Base-by-base conservation (phyloP, 1,139 yeast genomes). In the Yamadazyma sp. region DNA sequence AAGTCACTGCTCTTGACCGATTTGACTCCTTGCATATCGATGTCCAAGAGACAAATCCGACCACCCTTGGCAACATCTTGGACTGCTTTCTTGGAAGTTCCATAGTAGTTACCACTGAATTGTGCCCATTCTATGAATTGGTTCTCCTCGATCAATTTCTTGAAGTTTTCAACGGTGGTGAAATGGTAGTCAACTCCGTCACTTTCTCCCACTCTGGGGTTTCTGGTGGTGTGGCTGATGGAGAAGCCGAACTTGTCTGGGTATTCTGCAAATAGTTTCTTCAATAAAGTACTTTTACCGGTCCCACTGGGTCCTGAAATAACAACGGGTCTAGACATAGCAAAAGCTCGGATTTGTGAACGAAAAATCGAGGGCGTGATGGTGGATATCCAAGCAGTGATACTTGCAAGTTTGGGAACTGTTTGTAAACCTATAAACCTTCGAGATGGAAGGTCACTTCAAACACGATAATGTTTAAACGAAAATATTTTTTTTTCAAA, bases 1-100 rank as follows among this genome's bases (percentile, higher is more conserved):
- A 92, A 73, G 50, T 80, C 79, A 13, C 96, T 81, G 39, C 75
- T 67, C 69, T 94, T 94, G 50, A 92, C 96, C 12, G 88, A 76
- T 68, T 86, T 83, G 52, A 92, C 98, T 47, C 99, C 99, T 69
- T 94, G 97, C 96, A 90, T 89, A 75, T 92, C 99, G 52, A 92
- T 92, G 64, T 92, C 99, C 59, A 92, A 75, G 48, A 92, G 82
- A 69, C 98, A 92, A 38, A 82, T 82, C 61, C 72, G 78, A 43
- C 86, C 86, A 41, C 68, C 53, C 42, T 68, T 69, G 34, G 82
- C 65, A 35, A 86, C 92, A 46, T 82, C 85, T 54, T 85, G 76
- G 41, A 92, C 97, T 22, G 96, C 82, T 55, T 80, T 83, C 52
- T 87, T 73, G 34, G 96, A 74, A 40, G 98, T 92, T 44, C 99